Base-by-base conservation (phyloP, 2,329 filamentous ascomycete species). In the Tolypocladium album region DNA sequence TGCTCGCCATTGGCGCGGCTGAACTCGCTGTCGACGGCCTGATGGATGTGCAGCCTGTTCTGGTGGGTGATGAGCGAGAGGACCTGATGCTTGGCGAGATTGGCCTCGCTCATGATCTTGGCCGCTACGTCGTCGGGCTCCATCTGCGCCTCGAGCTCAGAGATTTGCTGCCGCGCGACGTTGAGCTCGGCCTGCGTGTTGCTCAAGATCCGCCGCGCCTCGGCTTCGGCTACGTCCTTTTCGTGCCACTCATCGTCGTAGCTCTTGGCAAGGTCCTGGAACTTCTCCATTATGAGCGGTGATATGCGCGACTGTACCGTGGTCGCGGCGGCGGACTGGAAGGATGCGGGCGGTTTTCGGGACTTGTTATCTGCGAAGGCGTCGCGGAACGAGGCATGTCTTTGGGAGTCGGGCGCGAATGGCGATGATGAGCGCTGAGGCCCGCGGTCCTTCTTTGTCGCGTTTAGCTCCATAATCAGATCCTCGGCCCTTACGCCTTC, bases 401-500 rank as follows among this genome's bases (percentile, higher is more conserved):
- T 82, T 73, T 79, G 83, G 64, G 79, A 87, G 68, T 84, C 86
- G 64, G 79, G 83, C 66, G 81, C 85, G 77, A 81, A 90, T 40
- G 80, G 88, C 60, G 78, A 92, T 0, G 92, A 96, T 0, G 92
- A 96, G 8, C 89, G 81, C 62, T 90, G 84, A 15, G 86, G 87
- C 7, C 82, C 80, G 59, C 87, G 83, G 57, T 88, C 82, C 63
- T 88, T 85, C 73, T 85, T 80, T 1, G 81, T 81, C 1, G 85
- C 86, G 62, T 96, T 94, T 43, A 88, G 72, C 61, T 87, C 81
- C 69, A 89, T 87, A 66, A 96, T 91, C 58, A 96, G 79, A 64
- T 93, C 88, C 67, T 96, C 90, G 13, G 92, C 92, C 1, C 90
- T 89, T 63, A 96, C 82, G 36, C 92, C 90, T 60, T 90, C 85